Percentiles rank a stretch among this genome's conserved stretches.
phyloP scores from a whole-genome alignment of 164 flowering plant genomes.

The Amborella trichopoda region DNA sequence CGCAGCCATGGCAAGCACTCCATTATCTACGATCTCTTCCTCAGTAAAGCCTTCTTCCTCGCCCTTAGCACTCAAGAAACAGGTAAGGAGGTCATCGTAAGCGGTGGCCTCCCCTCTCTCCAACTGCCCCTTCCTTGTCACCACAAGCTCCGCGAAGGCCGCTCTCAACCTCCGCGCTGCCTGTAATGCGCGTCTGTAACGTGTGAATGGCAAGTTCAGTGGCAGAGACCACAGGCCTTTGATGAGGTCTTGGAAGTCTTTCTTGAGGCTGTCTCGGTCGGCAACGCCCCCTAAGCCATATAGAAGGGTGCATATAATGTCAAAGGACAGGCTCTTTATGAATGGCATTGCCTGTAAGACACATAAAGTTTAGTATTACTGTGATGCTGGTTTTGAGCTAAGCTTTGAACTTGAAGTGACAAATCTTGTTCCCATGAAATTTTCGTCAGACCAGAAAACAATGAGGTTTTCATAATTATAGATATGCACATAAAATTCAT shows the following conservation, averaged over 20 bases:
- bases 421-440: too few species aligned
- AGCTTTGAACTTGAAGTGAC: too few species aligned
- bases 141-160: slow-evolving; percentile 21
- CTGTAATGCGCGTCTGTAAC: slow-evolving; percentile 34
- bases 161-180: slow-evolving; percentile 25
- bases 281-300: slow-evolving; percentile 37
- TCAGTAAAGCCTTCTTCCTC: slow-evolving; percentile 17
- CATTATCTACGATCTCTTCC: slow-evolving; percentile 51
- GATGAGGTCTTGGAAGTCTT: slow-evolving; percentile 27
- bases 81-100: slow-evolving; percentile 41
- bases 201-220: slow-evolving; percentile 50
- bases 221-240: slow-evolving; percentile 56
- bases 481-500: too few species aligned
- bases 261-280: slow-evolving; percentile 21
- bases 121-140: slow-evolving; percentile 24
- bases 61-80: slow-evolving; percentile 26
- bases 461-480: too few species aligned
- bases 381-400: too few species aligned
- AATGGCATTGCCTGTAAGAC: slow-evolving; percentile 43
- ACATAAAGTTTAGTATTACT: too few species aligned
- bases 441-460: too few species aligned
- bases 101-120: slow-evolving; percentile 21
- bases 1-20: slow-evolving; percentile 39
- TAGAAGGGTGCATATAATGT: slow-evolving; percentile 48
- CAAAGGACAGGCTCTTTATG: slow-evolving; percentile 57